Conservation (phyloP, 768 basidiomycete species). For the Mycena kentingensis region DNA sequence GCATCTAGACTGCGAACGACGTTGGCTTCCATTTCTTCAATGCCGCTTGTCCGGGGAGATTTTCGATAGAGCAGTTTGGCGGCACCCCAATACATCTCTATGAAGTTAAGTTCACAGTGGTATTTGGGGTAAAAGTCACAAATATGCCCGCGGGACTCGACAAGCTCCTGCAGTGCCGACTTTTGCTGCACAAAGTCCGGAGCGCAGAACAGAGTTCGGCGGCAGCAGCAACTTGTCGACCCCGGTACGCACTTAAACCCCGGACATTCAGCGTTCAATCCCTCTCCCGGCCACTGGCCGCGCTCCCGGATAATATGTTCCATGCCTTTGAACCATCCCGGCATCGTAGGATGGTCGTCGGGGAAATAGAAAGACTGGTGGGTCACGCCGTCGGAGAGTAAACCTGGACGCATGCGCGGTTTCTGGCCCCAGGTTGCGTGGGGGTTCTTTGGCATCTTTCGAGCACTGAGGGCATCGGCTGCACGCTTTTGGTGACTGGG, state of each 20-base stretch:
- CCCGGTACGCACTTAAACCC: constrained; percentile 25
- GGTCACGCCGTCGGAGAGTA: constrained; percentile 21
- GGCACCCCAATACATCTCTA: constrained; percentile 33
- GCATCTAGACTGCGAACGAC: too few species aligned
- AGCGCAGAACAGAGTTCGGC: constrained; percentile 21
- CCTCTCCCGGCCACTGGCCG: constrained; percentile 21
- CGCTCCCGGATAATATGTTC: constrained; percentile 28
- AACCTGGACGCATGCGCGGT: constrained; percentile 26
- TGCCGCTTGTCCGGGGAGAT: too few species aligned
- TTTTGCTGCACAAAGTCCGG: constrained; percentile 27
- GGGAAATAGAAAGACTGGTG: constrained; percentile 38
- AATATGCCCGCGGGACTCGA: constrained; percentile 27
- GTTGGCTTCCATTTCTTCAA: too few species aligned
- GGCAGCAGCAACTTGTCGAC: constrained; percentile 25
- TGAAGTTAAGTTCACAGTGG: constrained; percentile 24
- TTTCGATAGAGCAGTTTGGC: too few species aligned
- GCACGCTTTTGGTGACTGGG: constrained; percentile 30
- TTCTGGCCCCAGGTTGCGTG: constrained; percentile 22
- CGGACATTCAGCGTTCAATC: constrained; percentile 27
- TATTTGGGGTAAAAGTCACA: constrained; percentile 43
- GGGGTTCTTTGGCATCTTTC: constrained; percentile 32
- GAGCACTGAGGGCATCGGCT: constrained; percentile 30
- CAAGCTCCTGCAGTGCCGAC: constrained; percentile 29
- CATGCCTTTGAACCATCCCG: constrained; percentile 43
- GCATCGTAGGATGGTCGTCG: constrained; percentile 30